Base-by-base conservation (phyloP, 2,329 filamentous ascomycete species). In the Hymenoscyphus infarciens region DNA sequence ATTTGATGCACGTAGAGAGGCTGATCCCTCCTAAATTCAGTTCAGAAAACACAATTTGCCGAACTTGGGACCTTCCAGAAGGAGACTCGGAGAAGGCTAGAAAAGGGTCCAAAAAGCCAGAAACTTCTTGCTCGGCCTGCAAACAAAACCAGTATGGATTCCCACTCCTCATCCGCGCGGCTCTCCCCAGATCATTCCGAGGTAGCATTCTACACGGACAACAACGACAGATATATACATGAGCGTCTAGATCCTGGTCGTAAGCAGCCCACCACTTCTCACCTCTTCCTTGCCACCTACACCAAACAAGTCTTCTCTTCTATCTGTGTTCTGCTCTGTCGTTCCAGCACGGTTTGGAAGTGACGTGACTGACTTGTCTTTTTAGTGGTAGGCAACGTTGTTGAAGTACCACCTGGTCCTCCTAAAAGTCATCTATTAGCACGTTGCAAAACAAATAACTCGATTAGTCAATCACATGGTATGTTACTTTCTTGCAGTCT, bases 161-260 rank as follows among this genome's bases (percentile, higher is more conserved):
- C 53, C 25, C 29, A 16, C 33, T 49, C 56, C 10, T 31, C 31
- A 25, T 15, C 33, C 27, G 33, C 55, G 19, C 27, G 25, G 19
- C 38, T 29, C 42, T 39, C 60, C 11, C 33, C 35, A 58, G 25
- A 58, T 13, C 15, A 27, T 25, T 19, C 29, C 29, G 56, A 62
- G 8, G 55, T 35, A 42, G 57, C 39, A 45, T 53, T 59, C 35
- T 55, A 57, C 27, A 68, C 70, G 67, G 67, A 70, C 16, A 68
- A 71, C 56, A 54, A 59, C 22, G 57, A 65, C 57, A 62, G 59
- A 27, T 71, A 67, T 59, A 52, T 65, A 16, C 66, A 70, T 67
- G 69, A 67, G n/a, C 62, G 60, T 45, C 33, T 62, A 25, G 60
- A 59, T 31, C 60, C 60, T 35, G 56, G 60, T 49, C 15, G 35